Base-by-base conservation (phyloP, 1,284 basidiomycete species). In the Cryptococcus sp. region DNA sequence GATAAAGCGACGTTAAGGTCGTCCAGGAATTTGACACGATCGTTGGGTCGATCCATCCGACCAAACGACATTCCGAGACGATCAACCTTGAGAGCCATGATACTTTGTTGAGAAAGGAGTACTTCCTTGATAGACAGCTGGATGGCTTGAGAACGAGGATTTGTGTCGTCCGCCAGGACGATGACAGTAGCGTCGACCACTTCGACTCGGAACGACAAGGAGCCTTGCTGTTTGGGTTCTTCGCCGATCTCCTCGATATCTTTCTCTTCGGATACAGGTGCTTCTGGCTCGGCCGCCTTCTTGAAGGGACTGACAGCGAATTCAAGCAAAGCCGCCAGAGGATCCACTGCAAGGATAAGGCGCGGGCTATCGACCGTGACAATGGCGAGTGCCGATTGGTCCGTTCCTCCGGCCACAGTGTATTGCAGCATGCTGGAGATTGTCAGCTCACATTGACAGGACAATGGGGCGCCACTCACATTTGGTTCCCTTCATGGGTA, bases 41-140 rank as follows among this genome's bases (percentile, higher is more conserved):
- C 95, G 3, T 87, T 82, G 44, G 86, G 83, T 62, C 85, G 85
- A 65, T 91, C 91, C 93, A 99, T 99, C 25, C 84, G 84, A 62
- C 88, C 87, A 46, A 99, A 83, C 17, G 93, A 97, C 93, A 99
- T 97, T 45, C 95, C 96, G 11, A 98, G 83, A 54, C 85, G 85
- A 58, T 85, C 87, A 42, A 99, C 81, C 56, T 86, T 91, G 62
- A 99, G 80, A 0, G 93, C 91, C 64, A 94, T 73, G 39, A 95
- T 86, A 19, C 88, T 88, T 88, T 93, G 95, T 75, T 96, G 93
- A 13, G 94, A 92, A 59, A 99, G 77, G n/a, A 91, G 81, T 22
- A 98, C 82, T 74, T 95, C 90, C 66, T 88, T 85, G 71, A 99
- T 86, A 16, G 86, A 85, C 31, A 99, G 81, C 52, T 88, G 87